A percentile compares a stretch with the other conserved stretches of the same genome.
These are phyloP conservation scores for Blakeslea trispora DNA, from an alignment of 371 early-diverging fungal species.

Conservation along the genomic window DNA sequence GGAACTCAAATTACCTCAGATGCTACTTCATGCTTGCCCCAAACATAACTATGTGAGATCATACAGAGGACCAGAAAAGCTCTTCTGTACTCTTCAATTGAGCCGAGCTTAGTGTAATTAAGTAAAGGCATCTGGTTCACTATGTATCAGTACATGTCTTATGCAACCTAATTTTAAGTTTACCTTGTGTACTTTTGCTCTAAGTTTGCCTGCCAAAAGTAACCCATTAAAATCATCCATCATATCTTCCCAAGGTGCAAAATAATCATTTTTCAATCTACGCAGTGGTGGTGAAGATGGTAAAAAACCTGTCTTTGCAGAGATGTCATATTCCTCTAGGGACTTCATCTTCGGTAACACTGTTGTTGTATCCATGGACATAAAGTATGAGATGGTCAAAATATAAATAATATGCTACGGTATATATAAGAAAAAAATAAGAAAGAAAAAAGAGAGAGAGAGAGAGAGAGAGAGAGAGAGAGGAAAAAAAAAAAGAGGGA, in stretches of 20 bases:
- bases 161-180: not conserved
- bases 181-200: constrained; percentile 75
- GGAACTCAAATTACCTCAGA: constrained; percentile 78
- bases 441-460: too few relatives aligned
- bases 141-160: constrained; percentile 3
- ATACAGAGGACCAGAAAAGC: constrained; percentile 87
- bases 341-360: constrained; percentile 28
- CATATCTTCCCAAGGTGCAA: constrained; percentile 88
- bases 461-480: too few relatives aligned
- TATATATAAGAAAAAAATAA: too few relatives aligned
- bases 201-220: constrained; percentile 76
- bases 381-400: too few relatives aligned
- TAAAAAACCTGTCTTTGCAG: constrained; percentile 85
- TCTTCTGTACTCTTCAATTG: constrained; percentile 74
- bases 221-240: constrained; percentile 78
- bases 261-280: constrained; percentile 73
- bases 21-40: constrained; percentile 83
- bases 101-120: constrained; percentile 58
- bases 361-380: not conserved
- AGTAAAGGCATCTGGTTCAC: constrained; percentile 73
- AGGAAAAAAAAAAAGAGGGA: too few relatives aligned
- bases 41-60: constrained; percentile 90
- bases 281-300: constrained; percentile 76
- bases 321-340: constrained; percentile 84
- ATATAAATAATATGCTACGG: too few relatives aligned